A percentile compares a stretch with the other conserved stretches of the same genome.
Conservation (phyloP, 345 rosid species). For the Populus euphratica region DNA sequence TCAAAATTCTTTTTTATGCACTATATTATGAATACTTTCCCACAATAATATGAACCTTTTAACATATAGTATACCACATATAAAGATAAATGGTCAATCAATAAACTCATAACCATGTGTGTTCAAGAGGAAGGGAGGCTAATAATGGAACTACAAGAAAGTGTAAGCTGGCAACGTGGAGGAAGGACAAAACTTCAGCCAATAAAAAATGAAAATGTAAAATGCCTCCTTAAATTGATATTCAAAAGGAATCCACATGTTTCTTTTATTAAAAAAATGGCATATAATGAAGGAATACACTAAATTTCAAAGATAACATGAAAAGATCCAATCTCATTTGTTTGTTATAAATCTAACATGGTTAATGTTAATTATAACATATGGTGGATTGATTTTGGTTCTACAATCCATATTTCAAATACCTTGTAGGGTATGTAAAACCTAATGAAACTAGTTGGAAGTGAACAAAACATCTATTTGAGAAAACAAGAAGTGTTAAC, state of each 20-base stretch:
- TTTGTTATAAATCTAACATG: too few relatives aligned
- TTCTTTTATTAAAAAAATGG: neutral
- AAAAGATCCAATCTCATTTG: too few relatives aligned
- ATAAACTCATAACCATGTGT: neutral
- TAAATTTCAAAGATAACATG: too few relatives aligned
- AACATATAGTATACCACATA: neutral
- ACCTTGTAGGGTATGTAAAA: neutral
- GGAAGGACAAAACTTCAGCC: neutral
- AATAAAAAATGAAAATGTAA: neutral
- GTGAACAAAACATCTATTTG: neutral
- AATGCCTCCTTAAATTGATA: neutral
- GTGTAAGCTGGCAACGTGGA: neutral
- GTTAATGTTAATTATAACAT: neutral
- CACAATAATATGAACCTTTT: neutral
- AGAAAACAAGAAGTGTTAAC: neutral
- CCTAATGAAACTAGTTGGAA: neutral
- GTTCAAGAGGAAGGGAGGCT: neutral
- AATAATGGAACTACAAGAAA: neutral
- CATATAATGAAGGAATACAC: too few relatives aligned
- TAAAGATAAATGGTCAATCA: neutral
- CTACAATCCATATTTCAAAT: neutral
- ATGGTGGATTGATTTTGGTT: neutral
- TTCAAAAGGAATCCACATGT: neutral
- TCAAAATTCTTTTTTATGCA: neutral
- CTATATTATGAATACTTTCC: neutral